phyloP scores from a whole-genome alignment of 2,329 filamentous ascomycete species.

The Tolypocladium ovalisporum region DNA sequence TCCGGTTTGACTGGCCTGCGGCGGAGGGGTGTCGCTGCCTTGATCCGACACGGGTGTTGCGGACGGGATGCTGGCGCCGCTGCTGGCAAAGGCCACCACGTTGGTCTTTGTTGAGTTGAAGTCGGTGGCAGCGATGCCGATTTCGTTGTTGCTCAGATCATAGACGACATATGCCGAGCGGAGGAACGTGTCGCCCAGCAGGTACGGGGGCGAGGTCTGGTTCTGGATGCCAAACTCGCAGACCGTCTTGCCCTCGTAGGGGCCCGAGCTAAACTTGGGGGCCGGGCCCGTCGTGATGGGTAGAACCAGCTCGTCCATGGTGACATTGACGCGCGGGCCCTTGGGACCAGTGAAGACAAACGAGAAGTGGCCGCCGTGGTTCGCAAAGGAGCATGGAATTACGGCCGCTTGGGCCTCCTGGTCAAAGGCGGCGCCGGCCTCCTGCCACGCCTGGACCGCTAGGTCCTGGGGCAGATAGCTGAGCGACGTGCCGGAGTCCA shows the following conservation, averaged over 20 bases:
- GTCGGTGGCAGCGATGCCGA: slow-evolving; percentile 42
- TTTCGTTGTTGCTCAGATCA: slow-evolving; percentile 46
- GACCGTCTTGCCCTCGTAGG: slow-evolving; percentile 30
- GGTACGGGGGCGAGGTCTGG: slow-evolving; percentile 26
- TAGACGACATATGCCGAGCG: slow-evolving; percentile 51
- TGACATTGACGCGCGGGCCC: slow-evolving; percentile 39
- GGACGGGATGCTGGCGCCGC: slow-evolving; percentile 38
- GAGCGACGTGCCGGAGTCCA: slow-evolving; percentile 67
- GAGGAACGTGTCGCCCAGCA: slow-evolving; percentile 48
- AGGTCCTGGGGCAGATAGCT: slow-evolving; percentile 57
- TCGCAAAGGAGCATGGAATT: slow-evolving; percentile 37
- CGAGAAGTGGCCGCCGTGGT: slow-evolving; percentile 34
- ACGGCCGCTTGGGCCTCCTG: slow-evolving; percentile 25
- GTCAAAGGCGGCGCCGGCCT: slow-evolving; percentile 41
- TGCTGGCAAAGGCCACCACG: slow-evolving; percentile 37
- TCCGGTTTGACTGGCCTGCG: slow-evolving; percentile 8
- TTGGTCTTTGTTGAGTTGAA: slow-evolving; percentile 42
- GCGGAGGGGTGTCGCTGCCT: slow-evolving; percentile 13
- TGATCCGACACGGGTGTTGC: slow-evolving; percentile 33
- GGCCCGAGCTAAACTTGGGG: slow-evolving; percentile 26
- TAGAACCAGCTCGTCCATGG: slow-evolving; percentile 46
- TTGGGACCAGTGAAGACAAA: slow-evolving; percentile 41
- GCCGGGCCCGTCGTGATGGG: slow-evolving; percentile 24
- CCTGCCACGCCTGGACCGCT: slow-evolving; percentile 38
- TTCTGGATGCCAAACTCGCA: slow-evolving; percentile 50